These are phyloP conservation scores for Oryza longistaminata DNA, from an alignment of 176 grass and related monocot species.

Conservation along the genomic window DNA sequence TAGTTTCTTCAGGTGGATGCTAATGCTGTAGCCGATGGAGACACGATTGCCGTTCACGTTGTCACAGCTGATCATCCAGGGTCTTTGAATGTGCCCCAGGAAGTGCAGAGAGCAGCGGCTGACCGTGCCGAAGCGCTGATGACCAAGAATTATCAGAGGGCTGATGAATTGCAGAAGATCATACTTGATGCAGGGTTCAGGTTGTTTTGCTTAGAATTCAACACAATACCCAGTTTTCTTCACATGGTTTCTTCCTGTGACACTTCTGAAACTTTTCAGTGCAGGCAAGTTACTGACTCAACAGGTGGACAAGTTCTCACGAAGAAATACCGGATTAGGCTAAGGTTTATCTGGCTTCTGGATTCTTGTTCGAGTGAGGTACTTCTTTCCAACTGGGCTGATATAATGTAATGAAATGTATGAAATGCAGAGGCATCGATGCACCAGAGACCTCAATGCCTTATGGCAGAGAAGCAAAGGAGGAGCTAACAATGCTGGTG, in stretches of 20 bases:
- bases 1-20: slow-evolving; percentile 62
- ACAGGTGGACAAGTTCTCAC: slow-evolving; percentile 44
- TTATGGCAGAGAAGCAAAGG: slow-evolving; percentile 81
- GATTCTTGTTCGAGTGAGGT: not conserved
- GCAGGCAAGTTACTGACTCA: slow-evolving; percentile 47
- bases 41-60: slow-evolving; percentile 79
- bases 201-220: slow-evolving; percentile 18
- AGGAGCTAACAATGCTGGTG: slow-evolving; percentile 64
- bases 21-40: slow-evolving; percentile 65
- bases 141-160: slow-evolving; percentile 48
- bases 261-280: not conserved
- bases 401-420: not conserved
- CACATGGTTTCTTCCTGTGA: not conserved
- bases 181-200: slow-evolving; percentile 70
- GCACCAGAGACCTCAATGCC: slow-evolving; percentile 85
- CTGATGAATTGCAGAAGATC: slow-evolving; percentile 65
- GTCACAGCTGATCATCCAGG: slow-evolving; percentile 40
- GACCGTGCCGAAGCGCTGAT: slow-evolving; percentile 29
- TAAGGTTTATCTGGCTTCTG: slow-evolving; percentile 55
- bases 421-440: slow-evolving; percentile 77
- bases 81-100: slow-evolving; percentile 45
- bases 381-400: not conserved
- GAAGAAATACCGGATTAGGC: slow-evolving; percentile 74
- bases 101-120: slow-evolving; percentile 26
- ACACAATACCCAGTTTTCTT: not conserved